Conservation (phyloP, 768 basidiomycete genomes). For the Psilocybe sp. region DNA sequence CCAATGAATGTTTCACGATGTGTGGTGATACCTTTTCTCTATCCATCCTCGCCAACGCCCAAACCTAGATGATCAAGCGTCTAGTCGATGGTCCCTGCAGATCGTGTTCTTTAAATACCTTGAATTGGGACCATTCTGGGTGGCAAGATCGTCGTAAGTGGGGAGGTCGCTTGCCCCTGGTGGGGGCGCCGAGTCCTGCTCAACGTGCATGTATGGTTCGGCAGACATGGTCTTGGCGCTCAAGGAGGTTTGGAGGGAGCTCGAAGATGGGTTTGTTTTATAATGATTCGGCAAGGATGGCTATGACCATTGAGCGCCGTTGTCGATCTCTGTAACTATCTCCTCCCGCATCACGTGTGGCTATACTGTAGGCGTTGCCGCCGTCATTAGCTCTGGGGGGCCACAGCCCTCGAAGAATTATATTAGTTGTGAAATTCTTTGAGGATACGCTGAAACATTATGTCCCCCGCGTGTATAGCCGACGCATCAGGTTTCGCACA, state of each 20-base stretch:
- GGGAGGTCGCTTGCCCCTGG: slow-evolving; percentile 57
- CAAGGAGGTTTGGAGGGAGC: slow-evolving; percentile 3
- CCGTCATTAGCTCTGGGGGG: no score
- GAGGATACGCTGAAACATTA: no score
- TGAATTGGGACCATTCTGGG: slow-evolving; percentile 78
- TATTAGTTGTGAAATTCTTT: no score
- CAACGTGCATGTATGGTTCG: slow-evolving; percentile 28
- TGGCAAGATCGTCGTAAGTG: slow-evolving; percentile 77
- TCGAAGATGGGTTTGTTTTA: slow-evolving; percentile 1
- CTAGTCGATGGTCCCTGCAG: slow-evolving; percentile 4
- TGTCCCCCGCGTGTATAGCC: no score
- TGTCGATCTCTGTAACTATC: no score
- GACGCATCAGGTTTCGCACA: no score
- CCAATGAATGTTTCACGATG: not conserved
- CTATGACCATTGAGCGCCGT: not conserved
- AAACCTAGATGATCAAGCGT: slow-evolving; percentile 47
- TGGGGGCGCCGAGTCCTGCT: slow-evolving; percentile 38
- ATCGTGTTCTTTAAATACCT: slow-evolving; percentile 41
- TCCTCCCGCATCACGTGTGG: no score
- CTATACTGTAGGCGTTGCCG: no score
- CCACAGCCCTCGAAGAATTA: no score
- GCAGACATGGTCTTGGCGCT: slow-evolving; percentile 25
- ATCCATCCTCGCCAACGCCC: slow-evolving; percentile 88
- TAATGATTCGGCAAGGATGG: slow-evolving; percentile 4
- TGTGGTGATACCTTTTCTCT: slow-evolving; percentile 65